Evolutionary conservation across 768 basidiomycete genomes (phyloP).

Genomic region (Sarcodon sp.): DNA sequence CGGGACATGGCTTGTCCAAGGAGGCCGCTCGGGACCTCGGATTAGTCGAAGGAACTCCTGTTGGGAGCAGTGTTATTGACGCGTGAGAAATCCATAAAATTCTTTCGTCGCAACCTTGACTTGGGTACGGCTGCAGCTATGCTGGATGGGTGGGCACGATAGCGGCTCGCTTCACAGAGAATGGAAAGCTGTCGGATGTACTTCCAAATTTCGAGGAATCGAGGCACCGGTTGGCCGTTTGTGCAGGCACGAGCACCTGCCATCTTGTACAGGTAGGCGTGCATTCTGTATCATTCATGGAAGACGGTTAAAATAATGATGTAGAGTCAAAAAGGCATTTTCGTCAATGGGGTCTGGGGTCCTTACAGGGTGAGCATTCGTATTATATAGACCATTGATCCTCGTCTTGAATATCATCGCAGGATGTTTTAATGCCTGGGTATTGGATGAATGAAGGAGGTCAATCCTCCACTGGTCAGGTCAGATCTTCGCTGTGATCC

Average conservation of each 20-base stretch:
- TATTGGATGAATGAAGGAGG: constrained; percentile 99
- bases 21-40: constrained; percentile 79
- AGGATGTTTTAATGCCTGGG: constrained; percentile 83
- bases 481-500: constrained; percentile 12
- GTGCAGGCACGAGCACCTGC: constrained; percentile 95
- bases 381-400: neutral
- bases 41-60: constrained; percentile 72
- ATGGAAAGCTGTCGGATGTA: constrained; percentile 36
- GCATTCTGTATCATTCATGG: neutral
- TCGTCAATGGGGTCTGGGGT: constrained; percentile 90
- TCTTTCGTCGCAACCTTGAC: constrained; percentile 2
- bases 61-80: constrained; percentile 92
- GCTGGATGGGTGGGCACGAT: constrained; percentile 97
- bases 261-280: constrained; percentile 73
- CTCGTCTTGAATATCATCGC: constrained; percentile 4
- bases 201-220: constrained; percentile 65
- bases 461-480: constrained; percentile 96
- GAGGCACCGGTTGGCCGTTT: constrained; percentile 72
- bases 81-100: constrained; percentile 39
- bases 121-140: constrained; percentile 32
- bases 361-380: constrained; percentile 51
- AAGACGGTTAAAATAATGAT: neutral
- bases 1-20: constrained; percentile 72
- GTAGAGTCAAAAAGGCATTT: constrained; percentile 70
- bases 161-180: constrained; percentile 54